Conservation (phyloP, 345 rosid genomes). For the Conringia planisiliqua region DNA sequence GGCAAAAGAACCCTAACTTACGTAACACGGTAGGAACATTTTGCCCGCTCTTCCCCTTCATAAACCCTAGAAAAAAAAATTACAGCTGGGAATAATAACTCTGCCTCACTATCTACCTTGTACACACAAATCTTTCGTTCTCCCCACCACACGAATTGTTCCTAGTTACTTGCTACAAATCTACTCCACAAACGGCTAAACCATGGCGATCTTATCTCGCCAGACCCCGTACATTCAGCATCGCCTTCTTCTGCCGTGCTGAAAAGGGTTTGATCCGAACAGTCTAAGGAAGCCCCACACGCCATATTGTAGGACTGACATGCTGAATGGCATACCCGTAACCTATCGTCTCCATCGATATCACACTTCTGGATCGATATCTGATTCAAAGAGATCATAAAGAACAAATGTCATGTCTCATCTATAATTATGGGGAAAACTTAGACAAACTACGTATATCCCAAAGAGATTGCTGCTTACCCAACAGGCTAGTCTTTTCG, state of each 20-base stretch:
- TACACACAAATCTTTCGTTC: conserved; percentile 20
- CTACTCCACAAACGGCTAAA: conserved; percentile 44
- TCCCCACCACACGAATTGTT: background rate
- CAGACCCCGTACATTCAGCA: conserved; percentile 86
- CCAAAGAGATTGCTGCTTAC: conserved; percentile 36
- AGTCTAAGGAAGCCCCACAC: conserved; percentile 96
- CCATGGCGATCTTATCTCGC: conserved; percentile 56
- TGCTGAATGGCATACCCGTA: conserved; percentile 91
- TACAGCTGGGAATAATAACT: conserved; percentile 22
- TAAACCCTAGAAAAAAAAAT: conserved; percentile 24
- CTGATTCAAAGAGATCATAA: conserved; percentile 43
- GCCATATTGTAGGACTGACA: conserved; percentile 88
- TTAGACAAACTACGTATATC: background rate
- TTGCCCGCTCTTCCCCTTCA: background rate
- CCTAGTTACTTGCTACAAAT: conserved; percentile 29
- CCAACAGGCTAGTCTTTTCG: conserved; percentile 96
- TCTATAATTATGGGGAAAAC: background rate
- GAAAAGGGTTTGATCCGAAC: conserved; percentile 94
- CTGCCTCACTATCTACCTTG: conserved; percentile 30
- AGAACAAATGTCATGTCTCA: background rate
- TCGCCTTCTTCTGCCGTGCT: conserved; percentile 73
- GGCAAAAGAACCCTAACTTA: conserved; percentile 16
- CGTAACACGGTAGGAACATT: background rate
- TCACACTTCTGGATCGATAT: conserved; percentile 98
- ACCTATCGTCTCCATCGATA: conserved; percentile 87